Evolutionary conservation across 2,329 filamentous ascomycete genomes (phyloP).

Genomic region (Trichoderma citrinoviride): DNA sequence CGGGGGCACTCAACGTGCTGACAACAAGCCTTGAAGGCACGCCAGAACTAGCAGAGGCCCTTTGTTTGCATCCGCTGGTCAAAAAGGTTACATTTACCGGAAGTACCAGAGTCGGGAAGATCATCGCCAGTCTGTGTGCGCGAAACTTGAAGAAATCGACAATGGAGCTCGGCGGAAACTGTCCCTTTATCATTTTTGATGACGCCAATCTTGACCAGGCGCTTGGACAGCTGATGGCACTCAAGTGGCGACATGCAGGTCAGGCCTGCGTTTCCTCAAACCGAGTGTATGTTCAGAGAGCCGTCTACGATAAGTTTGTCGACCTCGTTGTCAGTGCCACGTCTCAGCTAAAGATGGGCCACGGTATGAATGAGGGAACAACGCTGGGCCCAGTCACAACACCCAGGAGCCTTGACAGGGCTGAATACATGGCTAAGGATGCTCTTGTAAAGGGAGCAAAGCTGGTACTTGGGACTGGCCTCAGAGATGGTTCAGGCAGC

Average conservation of each 20-base stretch:
- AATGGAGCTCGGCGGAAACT: slow-evolving; percentile 70
- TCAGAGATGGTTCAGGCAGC: slow-evolving; percentile 40
- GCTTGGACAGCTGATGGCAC: slow-evolving; percentile 57
- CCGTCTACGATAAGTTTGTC: slow-evolving; percentile 61
- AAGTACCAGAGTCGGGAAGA: slow-evolving; percentile 65
- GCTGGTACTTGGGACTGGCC: slow-evolving; percentile 51
- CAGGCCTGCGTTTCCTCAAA: slow-evolving; percentile 70
- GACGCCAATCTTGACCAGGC: slow-evolving; percentile 68
- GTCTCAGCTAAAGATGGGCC: slow-evolving; percentile 56
- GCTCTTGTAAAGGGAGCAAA: slow-evolving; percentile 61
- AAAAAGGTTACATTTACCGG: slow-evolving; percentile 77
- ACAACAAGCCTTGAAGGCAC: slow-evolving; percentile 47
- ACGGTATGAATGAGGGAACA: slow-evolving; percentile 48
- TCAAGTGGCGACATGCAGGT: slow-evolving; percentile 70
- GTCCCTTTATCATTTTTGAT: slow-evolving; percentile 62
- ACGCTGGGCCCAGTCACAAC: slow-evolving; percentile 39
- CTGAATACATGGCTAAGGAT: slow-evolving; percentile 54
- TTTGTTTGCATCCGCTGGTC: slow-evolving; percentile 45
- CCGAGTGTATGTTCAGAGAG: slow-evolving; percentile 57
- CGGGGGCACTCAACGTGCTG: slow-evolving; percentile 61
- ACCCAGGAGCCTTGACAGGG: slow-evolving; percentile 35
- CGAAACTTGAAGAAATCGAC: slow-evolving; percentile 64
- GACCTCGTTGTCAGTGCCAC: slow-evolving; percentile 52
- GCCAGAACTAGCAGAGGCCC: slow-evolving; percentile 44
- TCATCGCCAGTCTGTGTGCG: slow-evolving; percentile 59